phyloP scores from a whole-genome alignment of 257 asterid genomes.

The Cinchona pubescens region DNA sequence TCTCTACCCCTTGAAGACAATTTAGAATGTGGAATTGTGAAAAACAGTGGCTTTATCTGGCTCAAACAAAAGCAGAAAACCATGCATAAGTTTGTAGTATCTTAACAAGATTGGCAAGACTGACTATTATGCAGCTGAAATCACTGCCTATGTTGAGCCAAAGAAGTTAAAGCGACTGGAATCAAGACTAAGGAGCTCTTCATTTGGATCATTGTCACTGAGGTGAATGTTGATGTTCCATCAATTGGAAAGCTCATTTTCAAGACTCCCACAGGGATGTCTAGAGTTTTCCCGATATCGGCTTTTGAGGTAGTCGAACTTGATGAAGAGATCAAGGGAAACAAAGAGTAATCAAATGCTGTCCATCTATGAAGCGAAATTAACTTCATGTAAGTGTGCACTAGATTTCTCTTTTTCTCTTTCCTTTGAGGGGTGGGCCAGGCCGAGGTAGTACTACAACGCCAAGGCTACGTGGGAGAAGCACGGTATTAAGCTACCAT shows the following conservation, averaged over 20 bases:
- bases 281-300: slow-evolving; percentile 45
- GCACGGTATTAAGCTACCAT: slow-evolving; percentile 9
- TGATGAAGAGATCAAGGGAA: neutral
- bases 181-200: slow-evolving; percentile 69
- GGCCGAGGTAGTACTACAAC: slow-evolving; percentile 5
- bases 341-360: too few species aligned
- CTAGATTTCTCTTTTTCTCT: too few species aligned
- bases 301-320: slow-evolving; percentile 43
- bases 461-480: slow-evolving; percentile 11
- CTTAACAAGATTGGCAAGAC: slow-evolving; percentile 41
- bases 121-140: slow-evolving; percentile 50
- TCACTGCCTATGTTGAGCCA: slow-evolving; percentile 56
- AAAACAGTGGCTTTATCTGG: slow-evolving; percentile 55
- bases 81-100: slow-evolving; percentile 58
- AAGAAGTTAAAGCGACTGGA: slow-evolving; percentile 50
- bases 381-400: too few species aligned
- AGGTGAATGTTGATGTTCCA: slow-evolving; percentile 44
- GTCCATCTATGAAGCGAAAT: too few species aligned
- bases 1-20: slow-evolving; percentile 60
- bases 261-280: slow-evolving; percentile 57
- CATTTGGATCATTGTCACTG: slow-evolving; percentile 50
- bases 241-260: slow-evolving; percentile 55
- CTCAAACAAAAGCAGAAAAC: slow-evolving; percentile 51
- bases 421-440: slow-evolving; percentile 19
- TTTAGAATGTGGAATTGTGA: slow-evolving; percentile 49